Evolutionary conservation across 352 stramenopile species (phyloP).

Genomic region (Phytophthora pistaciae): DNA sequence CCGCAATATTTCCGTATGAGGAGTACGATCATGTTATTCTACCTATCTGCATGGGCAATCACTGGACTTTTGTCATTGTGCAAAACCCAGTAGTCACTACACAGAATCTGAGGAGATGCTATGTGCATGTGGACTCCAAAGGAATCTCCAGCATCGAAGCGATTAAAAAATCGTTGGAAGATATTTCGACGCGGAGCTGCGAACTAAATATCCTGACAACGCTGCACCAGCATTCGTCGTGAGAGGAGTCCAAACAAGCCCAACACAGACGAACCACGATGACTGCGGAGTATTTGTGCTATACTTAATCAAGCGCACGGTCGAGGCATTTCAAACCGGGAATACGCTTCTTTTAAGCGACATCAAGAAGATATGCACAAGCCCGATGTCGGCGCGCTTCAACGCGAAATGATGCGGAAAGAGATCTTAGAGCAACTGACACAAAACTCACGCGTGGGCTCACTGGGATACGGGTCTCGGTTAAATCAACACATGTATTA

Average conservation of each 20-base stretch:
- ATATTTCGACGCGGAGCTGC: background rate
- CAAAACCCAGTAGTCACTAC: conserved; percentile 5
- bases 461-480: background rate
- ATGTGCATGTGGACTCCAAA: background rate
- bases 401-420: background rate
- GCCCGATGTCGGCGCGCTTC: background rate
- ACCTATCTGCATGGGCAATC: conserved; percentile 8
- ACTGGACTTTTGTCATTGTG: conserved; percentile 8
- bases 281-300: background rate
- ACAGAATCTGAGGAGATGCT: background rate
- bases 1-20: conserved; percentile 5
- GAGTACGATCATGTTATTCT: conserved; percentile 1
- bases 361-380: background rate
- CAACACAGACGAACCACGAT: background rate
- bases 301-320: background rate
- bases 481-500: background rate
- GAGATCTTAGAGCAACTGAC: background rate
- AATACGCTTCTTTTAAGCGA: background rate
- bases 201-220: background rate
- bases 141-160: background rate
- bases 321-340: background rate
- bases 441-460: background rate
- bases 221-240: background rate
- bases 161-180: background rate
- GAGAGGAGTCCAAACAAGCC: background rate